Evolutionary conservation across 2,329 filamentous ascomycete genomes (phyloP).

Genomic region (Diplodia corticola): DNA sequence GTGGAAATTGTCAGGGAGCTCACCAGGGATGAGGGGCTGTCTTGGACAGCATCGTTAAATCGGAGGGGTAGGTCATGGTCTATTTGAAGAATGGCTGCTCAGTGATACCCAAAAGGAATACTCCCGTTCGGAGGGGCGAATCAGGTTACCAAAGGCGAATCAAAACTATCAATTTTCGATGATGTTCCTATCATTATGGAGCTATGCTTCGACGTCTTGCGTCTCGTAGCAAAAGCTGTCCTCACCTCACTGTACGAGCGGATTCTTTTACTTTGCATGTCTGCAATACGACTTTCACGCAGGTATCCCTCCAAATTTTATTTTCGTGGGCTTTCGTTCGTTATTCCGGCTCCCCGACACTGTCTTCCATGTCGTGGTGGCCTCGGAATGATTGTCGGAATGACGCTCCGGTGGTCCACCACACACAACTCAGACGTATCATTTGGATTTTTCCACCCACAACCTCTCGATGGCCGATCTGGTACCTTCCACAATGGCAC

Average conservation of each 20-base stretch:
- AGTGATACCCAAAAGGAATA: slow-evolving; percentile 3
- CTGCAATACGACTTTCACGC: too few relatives aligned
- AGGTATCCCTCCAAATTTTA: neutral
- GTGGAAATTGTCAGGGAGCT: slow-evolving; percentile 19
- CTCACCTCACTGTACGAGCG: neutral
- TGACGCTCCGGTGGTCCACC: neutral
- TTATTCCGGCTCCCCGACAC: neutral
- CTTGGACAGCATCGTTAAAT: slow-evolving; percentile 9
- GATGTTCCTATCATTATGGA: neutral
- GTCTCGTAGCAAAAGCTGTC: neutral
- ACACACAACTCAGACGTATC: neutral
- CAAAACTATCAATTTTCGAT: neutral
- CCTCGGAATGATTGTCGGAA: neutral
- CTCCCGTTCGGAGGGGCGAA: neutral
- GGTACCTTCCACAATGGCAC: slow-evolving; percentile 75
- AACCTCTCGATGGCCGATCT: slow-evolving; percentile 29
- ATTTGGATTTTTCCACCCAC: slow-evolving; percentile 7
- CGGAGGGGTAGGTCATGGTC: slow-evolving; percentile 16
- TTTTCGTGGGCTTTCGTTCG: too few relatives aligned
- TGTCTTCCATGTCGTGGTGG: too few relatives aligned
- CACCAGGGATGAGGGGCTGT: neutral
- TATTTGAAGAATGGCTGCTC: neutral
- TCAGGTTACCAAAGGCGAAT: neutral
- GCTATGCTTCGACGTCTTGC: neutral
- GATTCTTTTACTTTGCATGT: neutral